These are phyloP conservation scores for Pelargonium fulgidum DNA, from an alignment of 441 rosid species.

Conservation along the genomic window DNA sequence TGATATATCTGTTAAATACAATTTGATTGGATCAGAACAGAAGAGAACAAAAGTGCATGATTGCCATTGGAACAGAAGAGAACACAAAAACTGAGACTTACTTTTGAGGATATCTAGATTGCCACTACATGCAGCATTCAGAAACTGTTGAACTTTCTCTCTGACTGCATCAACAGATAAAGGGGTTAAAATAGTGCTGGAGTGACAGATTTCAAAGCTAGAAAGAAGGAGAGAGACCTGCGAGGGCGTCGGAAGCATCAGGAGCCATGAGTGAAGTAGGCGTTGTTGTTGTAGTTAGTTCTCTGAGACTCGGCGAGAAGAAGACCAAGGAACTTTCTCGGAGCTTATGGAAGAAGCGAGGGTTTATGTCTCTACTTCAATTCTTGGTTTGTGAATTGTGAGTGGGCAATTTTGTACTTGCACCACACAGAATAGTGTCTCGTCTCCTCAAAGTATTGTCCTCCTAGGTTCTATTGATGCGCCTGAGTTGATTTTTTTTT, in stretches of 20 bases:
- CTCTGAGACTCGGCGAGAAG: no score
- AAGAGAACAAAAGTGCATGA: neutral
- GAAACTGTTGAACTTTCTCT: constrained; percentile 67
- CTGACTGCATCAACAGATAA: constrained; percentile 39
- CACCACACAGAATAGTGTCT: no score
- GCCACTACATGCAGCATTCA: constrained; percentile 72
- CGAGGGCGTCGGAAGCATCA: constrained; percentile 63
- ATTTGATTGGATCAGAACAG: neutral
- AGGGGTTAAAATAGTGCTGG: constrained; percentile 15
- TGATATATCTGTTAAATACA: constrained; percentile 43
- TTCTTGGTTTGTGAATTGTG: no score
- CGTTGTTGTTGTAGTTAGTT: no score
- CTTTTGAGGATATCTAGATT: constrained; percentile 78
- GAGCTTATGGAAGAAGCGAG: no score
- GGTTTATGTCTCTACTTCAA: no score
- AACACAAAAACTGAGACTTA: constrained; percentile 25
- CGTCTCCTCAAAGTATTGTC: no score
- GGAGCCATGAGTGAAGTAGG: constrained; percentile 37
- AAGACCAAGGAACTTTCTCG: no score
- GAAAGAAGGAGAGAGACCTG: constrained; percentile 30
- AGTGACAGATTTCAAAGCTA: neutral
- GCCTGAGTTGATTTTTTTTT: no score
- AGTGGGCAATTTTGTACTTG: no score
- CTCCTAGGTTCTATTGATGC: no score
- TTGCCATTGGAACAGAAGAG: neutral